phyloP scores from a whole-genome alignment of 441 rosid genomes.

The Adansonia madagascariensis region DNA sequence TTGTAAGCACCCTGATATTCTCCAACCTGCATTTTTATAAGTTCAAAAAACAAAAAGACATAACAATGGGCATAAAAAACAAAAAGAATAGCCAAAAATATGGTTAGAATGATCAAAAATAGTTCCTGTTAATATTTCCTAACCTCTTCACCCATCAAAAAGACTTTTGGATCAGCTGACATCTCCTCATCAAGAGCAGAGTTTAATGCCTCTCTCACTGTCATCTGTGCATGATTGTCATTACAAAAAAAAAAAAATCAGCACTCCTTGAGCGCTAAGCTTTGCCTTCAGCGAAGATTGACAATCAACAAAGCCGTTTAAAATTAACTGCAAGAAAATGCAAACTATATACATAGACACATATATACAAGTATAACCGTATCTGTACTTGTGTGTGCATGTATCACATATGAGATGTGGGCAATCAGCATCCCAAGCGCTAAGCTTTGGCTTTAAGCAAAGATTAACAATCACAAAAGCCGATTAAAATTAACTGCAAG shows the following conservation, averaged over 20 bases:
- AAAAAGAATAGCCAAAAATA: neutral
- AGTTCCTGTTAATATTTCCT: constrained; percentile 19
- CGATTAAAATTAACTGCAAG: neutral
- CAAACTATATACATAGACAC: neutral
- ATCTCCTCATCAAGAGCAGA: constrained; percentile 85
- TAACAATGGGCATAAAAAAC: constrained; percentile 11
- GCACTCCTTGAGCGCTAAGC: neutral
- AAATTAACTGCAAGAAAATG: neutral
- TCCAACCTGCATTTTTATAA: constrained; percentile 58
- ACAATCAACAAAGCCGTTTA: neutral
- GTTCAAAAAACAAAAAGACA: neutral
- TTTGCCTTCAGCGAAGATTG: neutral
- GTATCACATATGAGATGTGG: neutral
- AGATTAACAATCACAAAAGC: neutral
- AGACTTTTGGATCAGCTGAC: constrained; percentile 84
- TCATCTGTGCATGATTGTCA: constrained; percentile 44
- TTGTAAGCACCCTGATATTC: constrained; percentile 90
- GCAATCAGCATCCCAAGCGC: neutral
- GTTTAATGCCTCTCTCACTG: constrained; percentile 69
- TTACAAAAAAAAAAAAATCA: neutral
- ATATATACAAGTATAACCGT: neutral
- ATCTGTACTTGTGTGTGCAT: neutral
- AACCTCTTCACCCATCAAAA: constrained; percentile 87
- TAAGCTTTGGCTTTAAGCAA: neutral
- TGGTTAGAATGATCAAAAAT: neutral